Percentiles rank a stretch among this genome's conserved stretches.
These are phyloP conservation scores for Vararia minispora DNA, from an alignment of 768 basidiomycete genomes.

Conservation along the genomic window DNA sequence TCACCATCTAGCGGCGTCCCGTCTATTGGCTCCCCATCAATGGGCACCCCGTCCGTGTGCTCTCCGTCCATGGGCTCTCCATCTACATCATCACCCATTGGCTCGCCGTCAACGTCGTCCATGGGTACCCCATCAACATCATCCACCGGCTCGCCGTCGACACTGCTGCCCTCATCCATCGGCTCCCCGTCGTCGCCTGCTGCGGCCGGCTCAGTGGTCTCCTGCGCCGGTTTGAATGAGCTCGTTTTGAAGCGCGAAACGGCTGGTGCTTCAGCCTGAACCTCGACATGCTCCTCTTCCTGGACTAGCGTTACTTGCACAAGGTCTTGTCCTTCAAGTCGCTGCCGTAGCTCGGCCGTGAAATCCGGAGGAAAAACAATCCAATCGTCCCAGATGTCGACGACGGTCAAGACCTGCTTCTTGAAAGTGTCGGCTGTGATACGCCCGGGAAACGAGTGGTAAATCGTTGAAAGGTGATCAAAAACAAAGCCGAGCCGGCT, in stretches of 20 bases:
- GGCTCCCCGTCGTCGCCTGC: conserved; percentile 29
- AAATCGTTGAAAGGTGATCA: conserved; percentile 88
- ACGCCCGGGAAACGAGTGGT: conserved; percentile 90
- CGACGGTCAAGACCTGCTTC: conserved; percentile 76
- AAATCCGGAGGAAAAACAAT: conserved; percentile 90
- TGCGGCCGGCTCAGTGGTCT: conserved; percentile 18
- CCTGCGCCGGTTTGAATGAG: conserved; percentile 63
- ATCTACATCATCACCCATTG: conserved; percentile 30
- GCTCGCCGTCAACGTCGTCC: conserved; percentile 29
- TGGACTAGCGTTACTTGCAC: conserved; percentile 20
- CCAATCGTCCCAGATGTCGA: conserved; percentile 99
- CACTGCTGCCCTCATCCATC: conserved; percentile 33
- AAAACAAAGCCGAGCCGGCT: conserved; percentile 86
- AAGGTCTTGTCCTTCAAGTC: conserved; percentile 54
- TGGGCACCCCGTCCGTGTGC: conserved; percentile 30
- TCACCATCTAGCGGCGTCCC: conserved; percentile 31
- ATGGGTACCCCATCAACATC: conserved; percentile 34
- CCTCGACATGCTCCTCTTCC: conserved; percentile 20
- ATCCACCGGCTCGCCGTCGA: conserved; percentile 42
- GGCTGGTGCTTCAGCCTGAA: conserved; percentile 20
- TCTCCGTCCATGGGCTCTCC: conserved; percentile 20
- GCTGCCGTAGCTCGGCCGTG: conserved; percentile 55
- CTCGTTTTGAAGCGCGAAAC: conserved; percentile 66
- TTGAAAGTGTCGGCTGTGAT: conserved; percentile 97
- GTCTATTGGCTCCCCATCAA: conserved; percentile 30